Base-by-base conservation (phyloP, 192 early-diverging fungal species). In the Backusella psychrophila region DNA sequence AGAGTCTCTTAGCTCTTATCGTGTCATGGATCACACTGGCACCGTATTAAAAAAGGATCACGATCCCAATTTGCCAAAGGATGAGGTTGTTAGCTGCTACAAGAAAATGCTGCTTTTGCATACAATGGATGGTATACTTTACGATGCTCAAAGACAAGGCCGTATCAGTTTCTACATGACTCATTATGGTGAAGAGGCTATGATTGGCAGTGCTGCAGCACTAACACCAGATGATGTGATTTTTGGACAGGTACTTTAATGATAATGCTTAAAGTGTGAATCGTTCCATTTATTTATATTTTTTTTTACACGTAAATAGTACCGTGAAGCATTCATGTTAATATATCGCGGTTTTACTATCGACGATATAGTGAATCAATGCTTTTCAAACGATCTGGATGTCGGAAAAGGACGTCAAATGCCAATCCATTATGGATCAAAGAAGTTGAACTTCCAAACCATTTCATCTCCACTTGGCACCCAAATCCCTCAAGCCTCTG, bases 101-200 rank as follows among this genome's bases (percentile, higher is more conserved):
- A 86, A 91, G 82, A 90, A 93, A 73, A 99, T 99, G 95, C 72
- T 98, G 65, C 91, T 88, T 0, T 86, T 99, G 52, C 94, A 97
- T 75, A 87, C 88, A 46, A 96, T 99, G 96, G 98, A 99, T 82
- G 74, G 93, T 80, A 92, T 99, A 66, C 81, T 99, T 78, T 99
- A 98, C 85, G 98, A 99, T 78, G 96, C 98, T 23, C 98, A 99
- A 84, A 89, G 98, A 11, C 98, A 99, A 84, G 98, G 98, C 14
- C 91, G 98, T 69, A 97, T 99, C 71, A 94, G 93, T 70, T 99
- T 99, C 72, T 99, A 99, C 85, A 98, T 99, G 97, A 99, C 98
- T 21, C 93, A 91, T 83, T 97, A 96, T 86, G 98, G 98, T 53
- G 98, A 99, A 86, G 98, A 99, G 81, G 98, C 96, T 23, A 91